These are phyloP conservation scores for Cordyceps farinosa DNA, from an alignment of 2,329 filamentous ascomycete genomes.

Conservation along the genomic window DNA sequence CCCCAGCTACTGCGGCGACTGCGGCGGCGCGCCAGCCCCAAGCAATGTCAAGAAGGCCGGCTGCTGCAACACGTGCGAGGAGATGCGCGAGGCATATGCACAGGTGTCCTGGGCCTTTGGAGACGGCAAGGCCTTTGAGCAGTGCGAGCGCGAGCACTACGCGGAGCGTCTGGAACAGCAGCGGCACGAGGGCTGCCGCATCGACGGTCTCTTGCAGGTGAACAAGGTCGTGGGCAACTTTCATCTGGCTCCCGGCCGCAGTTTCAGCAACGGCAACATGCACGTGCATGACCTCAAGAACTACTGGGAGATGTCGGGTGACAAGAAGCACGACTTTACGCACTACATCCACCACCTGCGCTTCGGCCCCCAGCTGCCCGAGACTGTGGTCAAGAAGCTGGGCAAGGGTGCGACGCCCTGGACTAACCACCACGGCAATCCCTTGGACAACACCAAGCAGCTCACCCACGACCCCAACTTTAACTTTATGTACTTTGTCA, in stretches of 20 bases:
- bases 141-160: constrained; percentile 94
- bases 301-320: constrained; percentile 74
- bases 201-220: constrained; percentile 86
- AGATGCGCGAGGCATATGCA: constrained; percentile 93
- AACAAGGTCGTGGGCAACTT: constrained; percentile 99
- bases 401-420: constrained; percentile 54
- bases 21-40: constrained; percentile 81
- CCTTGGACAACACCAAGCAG: constrained; percentile 78
- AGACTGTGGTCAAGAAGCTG: constrained; percentile 61
- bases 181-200: constrained; percentile 86
- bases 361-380: constrained; percentile 88
- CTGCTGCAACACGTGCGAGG: constrained; percentile 96
- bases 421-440: constrained; percentile 90
- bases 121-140: constrained; percentile 85
- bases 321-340: constrained; percentile 76
- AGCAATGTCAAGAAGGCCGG: constrained; percentile 69
- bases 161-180: constrained; percentile 82
- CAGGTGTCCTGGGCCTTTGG: constrained; percentile 90
- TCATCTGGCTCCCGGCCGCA: constrained; percentile 93
- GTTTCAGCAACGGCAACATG: constrained; percentile 94
- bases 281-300: constrained; percentile 97
- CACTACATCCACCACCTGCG: constrained; percentile 85
- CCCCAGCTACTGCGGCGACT: constrained; percentile 87
- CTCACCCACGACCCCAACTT: constrained; percentile 74
- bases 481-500: constrained; percentile 99